Conservation (phyloP, 2,329 filamentous ascomycete species). For the Beauveria bassiana region DNA sequence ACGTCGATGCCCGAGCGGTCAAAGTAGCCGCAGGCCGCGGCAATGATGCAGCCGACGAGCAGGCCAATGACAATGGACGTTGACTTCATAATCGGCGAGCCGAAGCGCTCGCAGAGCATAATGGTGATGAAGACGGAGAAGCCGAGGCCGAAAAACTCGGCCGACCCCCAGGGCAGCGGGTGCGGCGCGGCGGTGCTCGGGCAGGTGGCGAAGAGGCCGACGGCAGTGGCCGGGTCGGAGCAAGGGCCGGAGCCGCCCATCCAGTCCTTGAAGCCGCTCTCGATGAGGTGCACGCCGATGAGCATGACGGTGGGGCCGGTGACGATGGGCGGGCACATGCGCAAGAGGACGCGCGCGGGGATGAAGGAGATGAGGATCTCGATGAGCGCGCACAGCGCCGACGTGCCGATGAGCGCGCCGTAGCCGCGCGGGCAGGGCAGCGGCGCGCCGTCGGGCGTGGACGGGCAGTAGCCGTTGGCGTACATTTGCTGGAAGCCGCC, state of each 20-base stretch:
- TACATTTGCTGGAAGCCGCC: slow-evolving; percentile 75
- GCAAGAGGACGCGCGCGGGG: slow-evolving; percentile 58
- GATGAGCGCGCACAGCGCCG: slow-evolving; percentile 55
- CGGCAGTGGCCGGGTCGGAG: slow-evolving; percentile 35
- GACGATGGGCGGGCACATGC: slow-evolving; percentile 71
- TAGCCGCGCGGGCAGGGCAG: slow-evolving; percentile 71
- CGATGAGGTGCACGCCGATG: slow-evolving; percentile 67
- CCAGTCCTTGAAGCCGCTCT: slow-evolving; percentile 69
- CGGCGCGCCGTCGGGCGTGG: slow-evolving; percentile 51
- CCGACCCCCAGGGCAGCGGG: slow-evolving; percentile 67
- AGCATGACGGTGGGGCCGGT: slow-evolving; percentile 63
- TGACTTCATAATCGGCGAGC: slow-evolving; percentile 77
- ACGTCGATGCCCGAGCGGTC: slow-evolving; percentile 62
- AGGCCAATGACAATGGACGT: slow-evolving; percentile 69
- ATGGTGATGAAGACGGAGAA: slow-evolving; percentile 76
- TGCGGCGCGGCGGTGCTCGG: slow-evolving; percentile 61
- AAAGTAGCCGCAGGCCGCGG: slow-evolving; percentile 71
- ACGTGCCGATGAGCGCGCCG: slow-evolving; percentile 63
- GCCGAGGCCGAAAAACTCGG: slow-evolving; percentile 70
- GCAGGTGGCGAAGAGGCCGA: slow-evolving; percentile 55
- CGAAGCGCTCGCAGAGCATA: slow-evolving; percentile 73
- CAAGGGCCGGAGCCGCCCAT: slow-evolving; percentile 63
- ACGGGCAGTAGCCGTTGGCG: slow-evolving; percentile 58
- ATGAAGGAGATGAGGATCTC: slow-evolving; percentile 71
- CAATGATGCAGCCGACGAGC: slow-evolving; percentile 69